Base-by-base conservation (phyloP, 352 stramenopile genomes). In the Globisporangium lucens region DNA sequence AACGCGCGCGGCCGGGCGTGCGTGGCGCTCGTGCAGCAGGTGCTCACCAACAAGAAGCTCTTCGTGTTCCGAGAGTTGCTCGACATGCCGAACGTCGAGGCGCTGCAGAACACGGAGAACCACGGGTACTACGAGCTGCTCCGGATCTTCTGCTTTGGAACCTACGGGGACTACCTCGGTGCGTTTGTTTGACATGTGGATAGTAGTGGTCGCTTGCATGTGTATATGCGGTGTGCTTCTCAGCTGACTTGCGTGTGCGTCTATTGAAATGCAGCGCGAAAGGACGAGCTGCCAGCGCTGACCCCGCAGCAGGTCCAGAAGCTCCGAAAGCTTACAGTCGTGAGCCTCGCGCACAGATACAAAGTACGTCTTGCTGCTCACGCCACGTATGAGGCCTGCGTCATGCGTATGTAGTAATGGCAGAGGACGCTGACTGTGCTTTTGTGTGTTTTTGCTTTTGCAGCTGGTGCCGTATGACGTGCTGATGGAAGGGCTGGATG, bases 1-100 rank as follows among this genome's bases (percentile, higher is more conserved):
- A 94, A 94, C 27, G 85, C 89, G 51, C 90, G 93, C 43, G 91
- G 89, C 6, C 77, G 89, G 6, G 93, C 92, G n/a, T 98, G 93
- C 55, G 89, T 96, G 60, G 92, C 89, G 51, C 79, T 98, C 49
- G 95, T 98, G 66, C 93, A 98, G 76, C 92, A 98, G 72, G 91
- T 97, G 41, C 77, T 98, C 33, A 90, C 72, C 56, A 95, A 97
- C 75, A 95, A 94, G 74, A 97, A 97, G 71, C 78, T 97, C 46
- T 97, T 97, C 70, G 91, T 98, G 24, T 98, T 98, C 70, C 89
- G 93, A 24, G 92, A 98, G 80, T 79, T 98, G 56, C 72, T 98
- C 43, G 83, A 94, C 58, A 96, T 97, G 87, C 83, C 87, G 49
- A 98, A 96, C 71, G 86, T 98, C 61, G 80, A 95, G 75, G 84